phyloP scores from a whole-genome alignment of 345 rosid genomes.

The Ceriops zippeliana region DNA sequence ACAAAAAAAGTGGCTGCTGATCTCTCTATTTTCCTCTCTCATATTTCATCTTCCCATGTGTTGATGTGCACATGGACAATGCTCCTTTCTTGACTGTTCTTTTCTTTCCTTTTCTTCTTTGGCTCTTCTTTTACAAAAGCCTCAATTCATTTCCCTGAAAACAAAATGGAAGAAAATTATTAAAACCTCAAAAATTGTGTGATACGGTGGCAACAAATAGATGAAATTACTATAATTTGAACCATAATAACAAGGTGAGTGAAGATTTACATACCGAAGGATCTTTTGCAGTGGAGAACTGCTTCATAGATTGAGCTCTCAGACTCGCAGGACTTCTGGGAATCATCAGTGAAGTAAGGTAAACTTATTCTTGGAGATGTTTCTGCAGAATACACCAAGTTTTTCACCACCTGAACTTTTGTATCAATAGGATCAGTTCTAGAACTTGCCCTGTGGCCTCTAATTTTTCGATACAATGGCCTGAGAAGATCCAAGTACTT shows the following conservation, averaged over 20 bases:
- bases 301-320: conserved; percentile 91
- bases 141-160: conserved; percentile 39
- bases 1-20: conserved; percentile 28
- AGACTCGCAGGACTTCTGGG: conserved; percentile 79
- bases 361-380: conserved; percentile 69
- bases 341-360: conserved; percentile 52
- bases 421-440: conserved; percentile 32
- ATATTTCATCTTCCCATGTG: conserved; percentile 32
- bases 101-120: neutral
- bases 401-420: conserved; percentile 34
- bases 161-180: conserved; percentile 3
- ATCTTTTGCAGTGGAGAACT: conserved; percentile 94
- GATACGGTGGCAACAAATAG: neutral
- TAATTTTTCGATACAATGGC: conserved; percentile 58
- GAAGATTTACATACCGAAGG: conserved; percentile 45
- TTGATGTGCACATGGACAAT: conserved; percentile 26
- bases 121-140: conserved; percentile 6
- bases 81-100: conserved; percentile 9
- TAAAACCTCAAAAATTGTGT: conserved; percentile 12
- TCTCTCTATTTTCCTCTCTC: conserved; percentile 19
- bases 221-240: neutral
- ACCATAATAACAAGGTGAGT: neutral
- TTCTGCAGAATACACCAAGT: conserved; percentile 51
- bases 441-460: conserved; percentile 42
- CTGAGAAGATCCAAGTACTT: conserved; percentile 70